Evolutionary conservation across 2,329 filamentous ascomycete species (phyloP).

Genomic region (Trichophyton rubrum): DNA sequence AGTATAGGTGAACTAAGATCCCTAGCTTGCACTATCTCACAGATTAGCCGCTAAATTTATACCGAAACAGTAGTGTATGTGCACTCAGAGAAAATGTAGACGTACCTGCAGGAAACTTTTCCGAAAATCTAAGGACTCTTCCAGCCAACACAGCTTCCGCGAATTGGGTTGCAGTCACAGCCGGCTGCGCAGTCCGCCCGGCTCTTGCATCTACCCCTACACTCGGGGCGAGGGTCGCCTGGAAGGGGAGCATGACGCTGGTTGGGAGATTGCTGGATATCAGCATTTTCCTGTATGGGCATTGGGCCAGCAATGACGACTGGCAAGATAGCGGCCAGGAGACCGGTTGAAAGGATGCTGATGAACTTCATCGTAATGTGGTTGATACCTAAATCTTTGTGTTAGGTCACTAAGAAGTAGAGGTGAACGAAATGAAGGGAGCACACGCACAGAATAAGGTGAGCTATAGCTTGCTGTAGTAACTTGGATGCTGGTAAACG

Average conservation of each 20-base stretch:
- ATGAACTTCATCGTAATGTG: neutral
- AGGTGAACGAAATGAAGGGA: neutral
- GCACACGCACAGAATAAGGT: neutral
- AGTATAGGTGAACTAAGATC: neutral
- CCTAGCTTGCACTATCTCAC: neutral
- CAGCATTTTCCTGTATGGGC: neutral
- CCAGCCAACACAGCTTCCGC: conserved; percentile 3
- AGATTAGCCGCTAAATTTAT: too few species aligned
- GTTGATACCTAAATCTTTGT: neutral
- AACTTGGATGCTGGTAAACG: neutral
- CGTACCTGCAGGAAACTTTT: too few species aligned
- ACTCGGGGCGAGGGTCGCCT: neutral
- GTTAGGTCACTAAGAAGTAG: neutral
- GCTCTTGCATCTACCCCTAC: neutral
- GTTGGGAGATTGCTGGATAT: neutral
- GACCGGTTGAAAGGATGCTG: neutral
- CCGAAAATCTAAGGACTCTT: neutral
- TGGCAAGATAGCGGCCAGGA: neutral
- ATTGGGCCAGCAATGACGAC: neutral
- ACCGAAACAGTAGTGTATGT: neutral
- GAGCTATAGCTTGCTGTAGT: neutral
- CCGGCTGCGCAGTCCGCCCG: neutral
- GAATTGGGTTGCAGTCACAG: neutral
- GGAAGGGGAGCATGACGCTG: neutral
- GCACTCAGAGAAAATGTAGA: too few species aligned